A percentile compares a stretch with the other conserved stretches of the same genome.
These are phyloP conservation scores for Zizania latifolia DNA, from an alignment of 176 grass and related monocot species.

Conservation along the genomic window DNA sequence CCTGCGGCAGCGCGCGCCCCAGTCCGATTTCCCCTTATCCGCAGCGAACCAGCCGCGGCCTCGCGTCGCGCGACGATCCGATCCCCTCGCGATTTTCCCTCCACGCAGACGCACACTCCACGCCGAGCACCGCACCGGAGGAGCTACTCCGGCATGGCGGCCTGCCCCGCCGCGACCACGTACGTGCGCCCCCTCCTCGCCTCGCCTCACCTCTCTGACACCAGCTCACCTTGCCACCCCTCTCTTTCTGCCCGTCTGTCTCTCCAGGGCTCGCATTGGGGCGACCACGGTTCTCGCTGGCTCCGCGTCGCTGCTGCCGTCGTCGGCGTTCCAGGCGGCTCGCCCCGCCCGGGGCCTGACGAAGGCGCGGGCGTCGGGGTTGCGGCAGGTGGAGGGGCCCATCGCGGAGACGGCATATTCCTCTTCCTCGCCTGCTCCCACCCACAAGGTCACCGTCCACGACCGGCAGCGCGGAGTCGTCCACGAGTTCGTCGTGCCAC, in stretches of 20 bases:
- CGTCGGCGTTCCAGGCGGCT: neutral
- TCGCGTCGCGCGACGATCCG: neutral
- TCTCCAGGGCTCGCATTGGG: constrained; percentile 33
- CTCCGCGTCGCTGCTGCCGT: neutral
- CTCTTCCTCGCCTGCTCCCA: neutral
- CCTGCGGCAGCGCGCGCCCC: no score
- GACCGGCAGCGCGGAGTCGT: constrained; percentile 72
- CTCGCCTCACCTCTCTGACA: neutral
- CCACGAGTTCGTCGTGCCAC: constrained; percentile 83
- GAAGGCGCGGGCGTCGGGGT: constrained; percentile 39
- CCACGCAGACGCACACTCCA: neutral
- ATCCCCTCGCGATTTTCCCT: neutral
- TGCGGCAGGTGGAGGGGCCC: constrained; percentile 26
- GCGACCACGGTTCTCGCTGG: neutral
- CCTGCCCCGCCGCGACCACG: constrained; percentile 36
- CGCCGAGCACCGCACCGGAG: neutral
- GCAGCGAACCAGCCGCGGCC: constrained; percentile 7
- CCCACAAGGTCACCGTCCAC: constrained; percentile 86
- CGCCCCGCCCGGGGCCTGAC: neutral
- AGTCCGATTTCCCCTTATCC: constrained; percentile 30
- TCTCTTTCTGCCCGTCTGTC: no score
- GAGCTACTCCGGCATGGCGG: constrained; percentile 1
- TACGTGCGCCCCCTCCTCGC: neutral
- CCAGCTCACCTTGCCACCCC: neutral
- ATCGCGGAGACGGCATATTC: neutral